Evolutionary conservation across 106 monocot species (phyloP).

Genomic region (Acanthochlamys bracteata): DNA sequence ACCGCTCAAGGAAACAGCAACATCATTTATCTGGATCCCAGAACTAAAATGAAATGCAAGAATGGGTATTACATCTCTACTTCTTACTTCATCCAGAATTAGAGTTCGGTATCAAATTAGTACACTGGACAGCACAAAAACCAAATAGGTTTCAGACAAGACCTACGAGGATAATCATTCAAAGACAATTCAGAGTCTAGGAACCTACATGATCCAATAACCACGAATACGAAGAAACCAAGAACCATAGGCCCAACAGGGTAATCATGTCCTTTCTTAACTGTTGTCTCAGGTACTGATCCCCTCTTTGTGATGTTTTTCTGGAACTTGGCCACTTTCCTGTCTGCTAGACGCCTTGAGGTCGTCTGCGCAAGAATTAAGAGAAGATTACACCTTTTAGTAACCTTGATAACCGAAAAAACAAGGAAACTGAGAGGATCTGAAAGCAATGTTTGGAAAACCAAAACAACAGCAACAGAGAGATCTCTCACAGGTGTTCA

Average conservation of each 20-base stretch:
- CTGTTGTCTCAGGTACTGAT: constrained; percentile 56
- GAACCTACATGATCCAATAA: constrained; percentile 66
- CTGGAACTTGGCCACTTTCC: constrained; percentile 55
- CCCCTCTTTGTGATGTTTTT: constrained; percentile 75
- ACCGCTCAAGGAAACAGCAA: no score
- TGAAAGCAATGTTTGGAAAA: not conserved
- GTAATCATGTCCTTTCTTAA: constrained; percentile 66
- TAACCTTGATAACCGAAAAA: not conserved
- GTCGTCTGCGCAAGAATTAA: constrained; percentile 35
- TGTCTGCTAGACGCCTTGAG: constrained; percentile 72
- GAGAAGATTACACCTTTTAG: not conserved
- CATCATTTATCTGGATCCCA: no score
- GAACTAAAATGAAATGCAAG: no score
- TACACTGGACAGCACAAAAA: not conserved
- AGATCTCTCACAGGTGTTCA: not conserved
- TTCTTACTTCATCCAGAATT: no score
- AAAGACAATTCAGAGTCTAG: not conserved
- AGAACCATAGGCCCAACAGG: constrained; percentile 69
- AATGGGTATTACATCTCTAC: no score
- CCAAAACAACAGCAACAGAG: not conserved
- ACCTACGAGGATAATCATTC: not conserved
- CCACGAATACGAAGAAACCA: constrained; percentile 76
- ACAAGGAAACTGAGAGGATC: not conserved
- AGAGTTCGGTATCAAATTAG: no score
- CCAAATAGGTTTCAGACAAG: not conserved